Evolutionary conservation across 176 grass and related monocot species (phyloP).

Genomic region (Eremochloa ophiuroides): DNA sequence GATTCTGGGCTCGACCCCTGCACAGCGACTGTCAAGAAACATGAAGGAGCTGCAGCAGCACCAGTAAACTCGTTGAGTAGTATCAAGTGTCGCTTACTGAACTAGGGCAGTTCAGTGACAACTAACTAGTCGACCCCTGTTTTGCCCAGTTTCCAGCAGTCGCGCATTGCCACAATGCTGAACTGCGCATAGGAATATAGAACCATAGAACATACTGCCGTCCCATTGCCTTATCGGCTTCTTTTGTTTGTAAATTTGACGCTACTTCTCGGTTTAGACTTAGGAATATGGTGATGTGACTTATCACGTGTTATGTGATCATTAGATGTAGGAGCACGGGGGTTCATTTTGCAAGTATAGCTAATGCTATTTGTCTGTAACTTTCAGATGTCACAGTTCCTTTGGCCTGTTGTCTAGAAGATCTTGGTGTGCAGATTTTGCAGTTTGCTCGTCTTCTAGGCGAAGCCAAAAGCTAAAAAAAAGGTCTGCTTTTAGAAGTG

Average conservation of each 20-base stretch:
- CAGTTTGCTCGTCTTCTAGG: too few species aligned
- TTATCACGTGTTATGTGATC: not conserved
- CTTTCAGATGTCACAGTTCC: not conserved
- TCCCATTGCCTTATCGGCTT: not conserved
- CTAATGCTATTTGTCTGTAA: not conserved
- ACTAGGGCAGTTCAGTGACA: constrained; percentile 15
- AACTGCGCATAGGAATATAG: constrained; percentile 3
- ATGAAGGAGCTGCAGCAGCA: not conserved
- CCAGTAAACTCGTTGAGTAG: constrained; percentile 11
- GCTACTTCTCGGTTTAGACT: not conserved
- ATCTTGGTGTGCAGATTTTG: too few species aligned
- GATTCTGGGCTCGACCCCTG: not conserved
- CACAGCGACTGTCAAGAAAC: constrained; percentile 18
- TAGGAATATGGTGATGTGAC: constrained; percentile 5
- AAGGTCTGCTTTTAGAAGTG: too few species aligned
- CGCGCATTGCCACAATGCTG: not conserved
- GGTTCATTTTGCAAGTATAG: not conserved
- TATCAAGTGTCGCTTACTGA: constrained; percentile 26
- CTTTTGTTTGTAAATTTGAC: constrained; percentile 6
- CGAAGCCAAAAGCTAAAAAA: too few species aligned
- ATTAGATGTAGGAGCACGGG: not conserved
- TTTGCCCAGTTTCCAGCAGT: not conserved
- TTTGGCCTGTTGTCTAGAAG: too few species aligned
- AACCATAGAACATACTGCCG: not conserved
- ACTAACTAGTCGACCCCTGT: constrained; percentile 14